Percentiles rank a stretch among this genome's conserved stretches.
phyloP scores from a whole-genome alignment of 768 basidiomycete species.

The Cytidiella melzeri region DNA sequence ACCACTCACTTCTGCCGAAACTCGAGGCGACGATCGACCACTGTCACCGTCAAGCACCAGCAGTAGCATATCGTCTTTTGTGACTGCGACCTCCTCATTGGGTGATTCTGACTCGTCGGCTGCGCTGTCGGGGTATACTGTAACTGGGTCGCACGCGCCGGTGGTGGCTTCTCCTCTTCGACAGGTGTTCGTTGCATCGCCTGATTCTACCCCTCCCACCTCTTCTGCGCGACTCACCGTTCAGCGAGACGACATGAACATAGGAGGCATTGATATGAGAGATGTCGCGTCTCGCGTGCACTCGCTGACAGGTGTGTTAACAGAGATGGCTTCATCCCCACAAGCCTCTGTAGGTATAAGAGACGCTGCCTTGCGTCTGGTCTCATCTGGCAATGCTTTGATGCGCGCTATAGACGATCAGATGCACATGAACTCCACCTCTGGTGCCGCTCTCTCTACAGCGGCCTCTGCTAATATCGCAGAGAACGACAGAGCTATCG shows the following conservation, averaged over 20 bases:
- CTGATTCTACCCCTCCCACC: not conserved
- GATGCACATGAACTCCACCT: too few species aligned
- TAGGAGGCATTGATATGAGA: not conserved
- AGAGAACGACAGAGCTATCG: not conserved
- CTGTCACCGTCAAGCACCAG: not conserved
- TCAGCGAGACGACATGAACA: not conserved
- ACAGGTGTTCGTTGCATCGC: not conserved
- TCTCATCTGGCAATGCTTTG: not conserved
- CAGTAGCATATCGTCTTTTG: not conserved
- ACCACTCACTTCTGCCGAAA: not conserved
- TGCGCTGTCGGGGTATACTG: too few species aligned
- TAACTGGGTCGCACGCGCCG: not conserved
- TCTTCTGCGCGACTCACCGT: not conserved
- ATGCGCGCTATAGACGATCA: not conserved
- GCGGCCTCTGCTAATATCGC: not conserved
- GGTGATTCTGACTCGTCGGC: not conserved
- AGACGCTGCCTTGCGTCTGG: not conserved
- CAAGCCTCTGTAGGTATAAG: not conserved
- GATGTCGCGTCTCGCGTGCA: not conserved
- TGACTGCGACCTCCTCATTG: not conserved
- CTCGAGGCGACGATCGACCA: not conserved
- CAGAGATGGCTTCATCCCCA: not conserved
- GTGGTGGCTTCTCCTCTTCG: not conserved
- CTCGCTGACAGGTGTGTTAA: not conserved
- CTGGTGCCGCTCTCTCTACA: too few species aligned